phyloP scores from a whole-genome alignment of 2,329 filamentous ascomycete species.

The Fusarium sp. region DNA sequence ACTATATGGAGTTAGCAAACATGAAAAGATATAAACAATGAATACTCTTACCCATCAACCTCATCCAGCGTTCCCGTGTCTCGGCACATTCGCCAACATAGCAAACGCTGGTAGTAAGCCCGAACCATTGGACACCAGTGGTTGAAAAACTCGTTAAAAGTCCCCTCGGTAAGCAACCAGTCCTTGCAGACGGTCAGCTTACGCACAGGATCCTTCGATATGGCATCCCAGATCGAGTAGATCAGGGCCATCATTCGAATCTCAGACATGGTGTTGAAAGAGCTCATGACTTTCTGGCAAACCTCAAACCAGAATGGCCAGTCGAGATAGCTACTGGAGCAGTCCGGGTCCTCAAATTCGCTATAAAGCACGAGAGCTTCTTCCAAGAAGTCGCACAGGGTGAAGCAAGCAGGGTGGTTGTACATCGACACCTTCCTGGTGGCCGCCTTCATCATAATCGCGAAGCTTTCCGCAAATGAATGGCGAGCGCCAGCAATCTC shows the following conservation, averaged over 20 bases:
- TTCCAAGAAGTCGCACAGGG: constrained; percentile 90
- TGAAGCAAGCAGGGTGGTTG: constrained; percentile 86
- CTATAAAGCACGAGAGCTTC: constrained; percentile 77
- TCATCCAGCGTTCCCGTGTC: constrained; percentile 74
- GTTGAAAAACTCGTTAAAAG: constrained; percentile 86
- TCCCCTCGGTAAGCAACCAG: constrained; percentile 78
- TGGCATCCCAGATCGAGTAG: constrained; percentile 81
- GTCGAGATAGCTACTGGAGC: constrained; percentile 65
- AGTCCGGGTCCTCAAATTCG: constrained; percentile 57
- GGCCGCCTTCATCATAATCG: constrained; percentile 76
- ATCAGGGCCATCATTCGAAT: constrained; percentile 85
- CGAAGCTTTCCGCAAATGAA: constrained; percentile 82
- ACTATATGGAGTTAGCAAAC: constrained; percentile 55
- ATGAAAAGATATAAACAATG: not conserved
- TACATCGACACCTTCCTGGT: constrained; percentile 82
- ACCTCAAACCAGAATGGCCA: constrained; percentile 90
- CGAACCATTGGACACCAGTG: constrained; percentile 97
- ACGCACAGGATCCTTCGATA: constrained; percentile 72
- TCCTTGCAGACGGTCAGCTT: constrained; percentile 78
- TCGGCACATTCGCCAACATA: constrained; percentile 90
- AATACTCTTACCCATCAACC: constrained; percentile 71
- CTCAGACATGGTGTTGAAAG: constrained; percentile 90
- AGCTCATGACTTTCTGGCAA: constrained; percentile 80
- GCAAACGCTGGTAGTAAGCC: constrained; percentile 88
- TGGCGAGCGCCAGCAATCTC: constrained; percentile 62